phyloP scores from a whole-genome alignment of 192 early-diverging fungal genomes.

The Coemansia sp. region DNA sequence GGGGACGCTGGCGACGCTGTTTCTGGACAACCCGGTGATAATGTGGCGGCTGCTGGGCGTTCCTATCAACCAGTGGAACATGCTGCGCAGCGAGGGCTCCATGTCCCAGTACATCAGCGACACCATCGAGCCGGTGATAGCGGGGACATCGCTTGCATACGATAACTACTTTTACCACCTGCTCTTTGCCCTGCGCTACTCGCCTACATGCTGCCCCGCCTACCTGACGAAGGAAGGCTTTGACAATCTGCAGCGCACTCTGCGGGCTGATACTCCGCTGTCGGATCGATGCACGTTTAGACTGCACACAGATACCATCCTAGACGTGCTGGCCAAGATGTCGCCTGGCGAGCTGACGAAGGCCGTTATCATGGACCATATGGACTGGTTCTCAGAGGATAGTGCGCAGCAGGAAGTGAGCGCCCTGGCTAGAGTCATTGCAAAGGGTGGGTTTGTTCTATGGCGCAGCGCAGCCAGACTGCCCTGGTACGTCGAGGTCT shows the following conservation, averaged over 20 bases:
- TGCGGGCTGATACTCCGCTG: constrained; percentile 8
- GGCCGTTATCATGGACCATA: constrained; percentile 84
- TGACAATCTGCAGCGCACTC: constrained; percentile 51
- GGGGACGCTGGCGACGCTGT: constrained; percentile 58
- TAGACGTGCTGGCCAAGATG: constrained; percentile 62
- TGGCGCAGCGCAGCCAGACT: constrained; percentile 79
- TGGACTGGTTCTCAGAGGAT: constrained; percentile 77
- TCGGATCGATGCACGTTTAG: constrained; percentile 52
- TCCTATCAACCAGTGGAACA: constrained; percentile 82
- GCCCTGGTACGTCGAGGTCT: constrained; percentile 79
- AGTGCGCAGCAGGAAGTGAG: constrained; percentile 71
- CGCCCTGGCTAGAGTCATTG: constrained; percentile 61
- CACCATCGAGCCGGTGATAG: constrained; percentile 77
- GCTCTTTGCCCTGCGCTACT: constrained; percentile 70
- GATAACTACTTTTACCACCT: constrained; percentile 90
- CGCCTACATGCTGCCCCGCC: constrained; percentile 64
- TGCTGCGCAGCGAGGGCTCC: constrained; percentile 76
- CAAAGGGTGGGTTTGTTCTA: constrained; percentile 66
- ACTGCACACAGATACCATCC: constrained; percentile 81
- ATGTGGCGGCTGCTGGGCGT: constrained; percentile 86
- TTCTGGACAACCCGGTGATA: constrained; percentile 76
- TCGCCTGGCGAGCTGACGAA: constrained; percentile 67
- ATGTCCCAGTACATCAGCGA: constrained; percentile 76
- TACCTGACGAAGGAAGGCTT: constrained; percentile 75
- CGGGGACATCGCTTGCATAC: constrained; percentile 58